Evolutionary conservation across 495 filamentous ascomycete genomes (phyloP).

Genomic region (Penicillium bialowiezense): DNA sequence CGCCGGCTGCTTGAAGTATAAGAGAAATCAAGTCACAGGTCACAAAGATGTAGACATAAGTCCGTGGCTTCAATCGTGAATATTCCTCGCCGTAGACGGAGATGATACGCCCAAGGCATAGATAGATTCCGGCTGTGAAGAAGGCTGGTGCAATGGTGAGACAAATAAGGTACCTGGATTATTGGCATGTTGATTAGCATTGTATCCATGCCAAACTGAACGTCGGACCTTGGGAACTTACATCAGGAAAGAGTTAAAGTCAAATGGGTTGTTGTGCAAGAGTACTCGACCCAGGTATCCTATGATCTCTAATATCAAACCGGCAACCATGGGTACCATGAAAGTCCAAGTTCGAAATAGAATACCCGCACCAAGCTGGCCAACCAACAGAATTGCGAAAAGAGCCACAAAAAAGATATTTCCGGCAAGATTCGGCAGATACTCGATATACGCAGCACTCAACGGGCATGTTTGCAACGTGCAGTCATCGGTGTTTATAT

Average conservation of each 20-base stretch:
- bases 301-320: constrained; percentile 35
- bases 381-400: constrained; percentile 28
- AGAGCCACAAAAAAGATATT: constrained; percentile 34
- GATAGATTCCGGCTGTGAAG: constrained; percentile 54
- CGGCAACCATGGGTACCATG: constrained; percentile 19
- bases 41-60: constrained; percentile 53
- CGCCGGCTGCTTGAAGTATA: constrained; percentile 54
- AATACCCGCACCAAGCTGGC: constrained; percentile 28
- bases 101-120: constrained; percentile 54
- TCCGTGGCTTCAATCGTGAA: constrained; percentile 48
- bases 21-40: constrained; percentile 52
- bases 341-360: constrained; percentile 30
- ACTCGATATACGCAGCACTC: constrained; percentile 29
- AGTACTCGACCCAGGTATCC: constrained; percentile 40
- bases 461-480: constrained; percentile 35
- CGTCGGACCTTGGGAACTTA: constrained; percentile 19
- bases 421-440: constrained; percentile 32
- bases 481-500: constrained; percentile 16
- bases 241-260: constrained; percentile 36
- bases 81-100: constrained; percentile 42
- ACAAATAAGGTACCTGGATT: constrained; percentile 42
- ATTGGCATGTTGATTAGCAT: no score
- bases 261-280: constrained; percentile 39
- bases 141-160: constrained; percentile 57
- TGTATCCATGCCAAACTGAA: no score